phyloP scores from a whole-genome alignment of 1,139 yeast genomes.

The Candida pseudoviswanathii region DNA sequence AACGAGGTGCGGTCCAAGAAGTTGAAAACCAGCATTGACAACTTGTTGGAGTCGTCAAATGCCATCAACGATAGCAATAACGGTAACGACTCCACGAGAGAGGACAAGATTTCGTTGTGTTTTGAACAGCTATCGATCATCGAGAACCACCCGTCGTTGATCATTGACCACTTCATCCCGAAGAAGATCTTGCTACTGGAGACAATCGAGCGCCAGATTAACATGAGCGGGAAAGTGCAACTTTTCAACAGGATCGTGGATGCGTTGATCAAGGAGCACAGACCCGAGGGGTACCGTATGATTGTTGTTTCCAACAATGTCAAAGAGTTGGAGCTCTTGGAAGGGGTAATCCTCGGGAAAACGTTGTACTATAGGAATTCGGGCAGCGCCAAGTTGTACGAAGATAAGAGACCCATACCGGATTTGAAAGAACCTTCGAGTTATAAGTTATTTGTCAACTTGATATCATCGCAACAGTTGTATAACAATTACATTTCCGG shows the following conservation, averaged over 20 bases:
- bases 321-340: constrained; percentile 71
- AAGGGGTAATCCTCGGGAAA: constrained; percentile 67
- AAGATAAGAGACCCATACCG: constrained; percentile 26
- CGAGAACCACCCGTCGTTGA: constrained; percentile 64
- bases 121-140: constrained; percentile 53
- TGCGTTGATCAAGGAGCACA: constrained; percentile 22
- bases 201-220: constrained; percentile 54
- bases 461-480: constrained; percentile 43
- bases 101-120: constrained; percentile 31
- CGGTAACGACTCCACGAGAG: constrained; percentile 10
- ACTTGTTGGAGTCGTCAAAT: constrained; percentile 30
- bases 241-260: constrained; percentile 55
- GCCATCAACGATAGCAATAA: constrained; percentile 14
- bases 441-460: constrained; percentile 14
- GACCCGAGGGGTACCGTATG: constrained; percentile 28
- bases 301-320: constrained; percentile 62
- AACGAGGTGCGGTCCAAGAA: constrained; percentile 27
- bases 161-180: constrained; percentile 78
- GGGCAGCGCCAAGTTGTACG: constrained; percentile 61
- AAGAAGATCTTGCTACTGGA: constrained; percentile 66
- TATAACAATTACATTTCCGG: constrained; percentile 38
- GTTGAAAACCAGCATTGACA: constrained; percentile 38
- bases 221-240: constrained; percentile 60
- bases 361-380: constrained; percentile 56
- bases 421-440: constrained; percentile 2